Base-by-base conservation (phyloP, 129 eudicot genomes). In the Logfia minima region DNA sequence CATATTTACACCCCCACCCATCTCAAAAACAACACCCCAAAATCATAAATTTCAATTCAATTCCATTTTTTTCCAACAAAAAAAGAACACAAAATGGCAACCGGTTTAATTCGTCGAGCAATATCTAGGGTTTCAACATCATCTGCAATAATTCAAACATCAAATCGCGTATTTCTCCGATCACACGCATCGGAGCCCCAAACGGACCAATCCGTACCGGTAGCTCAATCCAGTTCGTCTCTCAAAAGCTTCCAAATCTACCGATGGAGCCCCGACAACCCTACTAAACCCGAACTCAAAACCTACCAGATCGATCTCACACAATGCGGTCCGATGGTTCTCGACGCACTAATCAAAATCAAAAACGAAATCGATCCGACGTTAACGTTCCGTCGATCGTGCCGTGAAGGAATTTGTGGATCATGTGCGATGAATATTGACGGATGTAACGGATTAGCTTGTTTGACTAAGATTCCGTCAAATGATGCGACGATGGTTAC, bases 371-470 rank as follows among this genome's bases (percentile, higher is more conserved):
- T 86, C 32, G 97, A 91, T 35, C 94, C 97, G 0, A 70, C 97
- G 17, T 85, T 91, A 9, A 91, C 97, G 55, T 88, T 91, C 79
- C 89, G 94, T 39, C 83, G 94, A 29, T 91, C 97, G 1, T 91
- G 94, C 81, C 88, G 97, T 14, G 97, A 91, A 74, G 97, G 97
- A n/a, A 91, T 91, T 32, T 91, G 97, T 55, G 97, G 97, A 1
- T 91, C 97, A n/a, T 91, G 97, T 4, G 70, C 70, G 0, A 65
- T 65, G 70, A 65, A 65, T 65, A 65, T 65, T 8, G 70, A 65
- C 11, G 92, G 97, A 5, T 78, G 89, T 32, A 91, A 91, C 26
- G 94, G 97, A 0, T 68, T 91, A 0, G 97, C 97, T 3, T 91
- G 97, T 16, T 51, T 91, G 75, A 91, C 97, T 6, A 91, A 91